Evolutionary conservation across 1,139 yeast species (phyloP).

Genomic region (Geotrichum aggregatum): DNA sequence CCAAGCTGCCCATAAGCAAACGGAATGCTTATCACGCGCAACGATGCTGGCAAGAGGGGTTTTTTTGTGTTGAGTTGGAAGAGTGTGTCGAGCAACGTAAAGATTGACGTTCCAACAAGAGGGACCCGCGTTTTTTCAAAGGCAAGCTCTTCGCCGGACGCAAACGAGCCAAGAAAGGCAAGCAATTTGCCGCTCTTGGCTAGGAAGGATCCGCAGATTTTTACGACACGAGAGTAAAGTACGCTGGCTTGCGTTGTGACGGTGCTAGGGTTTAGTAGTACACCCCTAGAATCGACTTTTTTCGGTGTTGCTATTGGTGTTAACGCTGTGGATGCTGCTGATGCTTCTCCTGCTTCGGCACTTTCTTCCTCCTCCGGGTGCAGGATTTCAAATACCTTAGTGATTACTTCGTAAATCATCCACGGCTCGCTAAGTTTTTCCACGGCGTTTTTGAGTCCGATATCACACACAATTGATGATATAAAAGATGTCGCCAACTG

Average conservation of each 20-base stretch:
- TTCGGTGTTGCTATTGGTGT: not conserved
- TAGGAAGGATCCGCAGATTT: conserved; percentile 21
- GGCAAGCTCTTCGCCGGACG: conserved; percentile 15
- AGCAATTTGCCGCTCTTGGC: conserved; percentile 25
- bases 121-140: conserved; percentile 20
- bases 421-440: conserved; percentile 47
- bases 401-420: conserved; percentile 44
- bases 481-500: conserved; percentile 41
- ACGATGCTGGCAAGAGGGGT: conserved; percentile 34
- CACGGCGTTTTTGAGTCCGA: conserved; percentile 41
- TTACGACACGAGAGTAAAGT: conserved; percentile 22
- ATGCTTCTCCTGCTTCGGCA: not conserved
- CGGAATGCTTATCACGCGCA: conserved; percentile 29
- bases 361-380: not conserved
- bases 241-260: conserved; percentile 23
- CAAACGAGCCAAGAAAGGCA: conserved; percentile 27
- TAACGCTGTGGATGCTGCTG: too few relatives aligned
- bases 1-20: conserved; percentile 31
- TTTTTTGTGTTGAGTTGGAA: conserved; percentile 27
- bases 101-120: conserved; percentile 27
- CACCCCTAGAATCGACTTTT: not conserved
- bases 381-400: conserved; percentile 31
- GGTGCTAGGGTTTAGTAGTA: conserved; percentile 10
- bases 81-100: conserved; percentile 29
- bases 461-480: conserved; percentile 42